Percentiles rank a stretch among this genome's conserved stretches.
These are phyloP conservation scores for Bjerkandera adusta DNA, from an alignment of 1,284 basidiomycete species.

Conservation along the genomic window DNA sequence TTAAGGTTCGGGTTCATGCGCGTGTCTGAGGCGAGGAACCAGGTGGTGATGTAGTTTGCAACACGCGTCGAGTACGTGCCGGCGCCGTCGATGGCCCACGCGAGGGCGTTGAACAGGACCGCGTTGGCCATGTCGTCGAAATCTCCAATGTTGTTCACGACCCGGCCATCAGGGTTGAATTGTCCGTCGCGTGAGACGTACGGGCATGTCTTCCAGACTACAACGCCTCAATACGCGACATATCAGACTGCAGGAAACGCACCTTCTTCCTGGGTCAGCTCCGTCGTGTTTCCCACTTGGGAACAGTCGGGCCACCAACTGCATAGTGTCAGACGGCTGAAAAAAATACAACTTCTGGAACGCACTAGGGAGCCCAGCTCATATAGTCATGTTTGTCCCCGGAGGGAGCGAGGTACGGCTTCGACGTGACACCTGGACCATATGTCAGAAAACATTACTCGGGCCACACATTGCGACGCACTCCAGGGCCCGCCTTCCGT, in stretches of 20 bases:
- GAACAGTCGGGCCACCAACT: slow-evolving; percentile 64
- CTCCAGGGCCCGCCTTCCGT: slow-evolving; percentile 49
- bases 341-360: slow-evolving; percentile 2
- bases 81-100: slow-evolving; percentile 45
- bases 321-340: neutral
- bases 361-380: slow-evolving; percentile 58
- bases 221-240: too few relatives aligned
- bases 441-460: neutral
- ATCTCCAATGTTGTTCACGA: slow-evolving; percentile 46
- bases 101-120: slow-evolving; percentile 59
- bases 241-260: slow-evolving; percentile 16
- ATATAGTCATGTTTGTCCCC: slow-evolving; percentile 47
- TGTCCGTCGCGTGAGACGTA: slow-evolving; percentile 57
- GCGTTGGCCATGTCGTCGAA: slow-evolving; percentile 57
- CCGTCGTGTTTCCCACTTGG: slow-evolving; percentile 38
- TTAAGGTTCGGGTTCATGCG: slow-evolving; percentile 67
- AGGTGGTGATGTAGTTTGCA: slow-evolving; percentile 46
- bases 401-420: slow-evolving; percentile 39
- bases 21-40: slow-evolving; percentile 58
- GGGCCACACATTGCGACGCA: slow-evolving; percentile 27
- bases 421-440: slow-evolving; percentile 50
- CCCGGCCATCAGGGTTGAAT: slow-evolving; percentile 43
- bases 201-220: slow-evolving; percentile 57
- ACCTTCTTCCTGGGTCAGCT: slow-evolving; percentile 44
- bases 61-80: slow-evolving; percentile 35